Base-by-base conservation (phyloP, 108 stramenopile genomes). In the Discostella stelligeroides region DNA sequence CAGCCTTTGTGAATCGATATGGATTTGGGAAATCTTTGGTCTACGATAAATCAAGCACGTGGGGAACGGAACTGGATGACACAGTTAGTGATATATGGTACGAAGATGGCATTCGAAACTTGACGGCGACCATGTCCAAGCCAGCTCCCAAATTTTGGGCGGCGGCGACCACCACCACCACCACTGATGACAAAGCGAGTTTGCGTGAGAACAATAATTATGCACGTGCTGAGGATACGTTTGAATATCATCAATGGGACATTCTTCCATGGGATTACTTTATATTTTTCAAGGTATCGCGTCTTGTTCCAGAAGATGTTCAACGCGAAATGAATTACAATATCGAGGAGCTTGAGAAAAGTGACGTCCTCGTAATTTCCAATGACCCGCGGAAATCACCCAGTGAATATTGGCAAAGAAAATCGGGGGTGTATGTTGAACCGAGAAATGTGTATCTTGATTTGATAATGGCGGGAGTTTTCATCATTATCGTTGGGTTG, bases 221-320 rank as follows among this genome's bases (percentile, higher is more conserved):
- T n/a, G n/a, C n/a, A n/a, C 11, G 10, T 21, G 59, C 51, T 15
- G 29, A 61, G 41, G 76, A 78, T 20, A 60, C 76, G 12, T 78
- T 65, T 61, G 69, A 78, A 27, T 69, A 80, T 66, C 65, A 80
- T 60, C 40, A 80, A 59, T 63, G 70, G 66, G 66, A 72, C 48
- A 64, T 80, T 28, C 54, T 80, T 12, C 68, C 75, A 38, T 84
- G 72, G 82, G 79, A 84, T 30, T 55, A 81, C 41, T 72, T 71
- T 37, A 27, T 80, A 14, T 84, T 84, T 47, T 84, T 80, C 70
- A 84, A 84, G 58, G 70, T 75, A 12, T 84, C 82, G 12, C 63
- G 82, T 17, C 60, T 84, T 5, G 76, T 78, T 29, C 68, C 76
- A 14, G 58, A 71, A 43, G 76, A 78, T 23, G 64, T 77, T 18